Base-by-base conservation (phyloP, 2,329 filamentous ascomycete genomes). In the Fusarium denticulatum region DNA sequence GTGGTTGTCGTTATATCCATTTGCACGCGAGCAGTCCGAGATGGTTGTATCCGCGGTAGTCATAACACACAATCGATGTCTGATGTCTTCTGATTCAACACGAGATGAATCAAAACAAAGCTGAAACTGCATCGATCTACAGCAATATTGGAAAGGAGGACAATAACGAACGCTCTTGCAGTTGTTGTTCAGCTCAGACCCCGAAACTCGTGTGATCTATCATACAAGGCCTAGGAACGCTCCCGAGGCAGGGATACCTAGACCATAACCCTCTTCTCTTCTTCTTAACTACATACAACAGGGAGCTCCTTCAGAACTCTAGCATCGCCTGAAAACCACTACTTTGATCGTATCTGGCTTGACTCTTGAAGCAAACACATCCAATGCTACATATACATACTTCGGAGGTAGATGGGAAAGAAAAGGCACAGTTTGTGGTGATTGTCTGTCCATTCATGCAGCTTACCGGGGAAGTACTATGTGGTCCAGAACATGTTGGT, bases 191-290 rank as follows among this genome's bases (percentile, higher is more conserved):
- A 28, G 24, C 34, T 55, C 50, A 39, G 34, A 40, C 26, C 50
- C 24, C 24, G 13, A 56, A 67, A 65, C 49, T 67, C 62, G 52
- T 64, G 42, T 67, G 37, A 30, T 58, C 30, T 37, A 47, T 50
- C 47, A 32, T 64, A 56, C 39, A 64, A 30, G 32, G 67, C 68
- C 57, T 69, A 56, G 56, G 69, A 62, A 55, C 56, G 40, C 64
- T 36, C 56, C 32, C 24, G 52, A 16, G 22, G 56, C 39, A 30
- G 36, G 40, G 55, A 36, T 26, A 28, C 30, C n/a, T 34, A 20
- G 30, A 28, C 14, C 24, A 34, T 36, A 47, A 10, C 7, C 32
- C 39, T 24, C 46, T 24, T 49, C 22, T 46, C 26, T 63, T 39
- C 22, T 63, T 53, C 47, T 60, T 36, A 39, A 32, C 22, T 37